Evolutionary conservation across 1,284 basidiomycete genomes (phyloP), one percentile per base, ranked within the genome.

Genomic region (Polyporus tsugae): DNA sequence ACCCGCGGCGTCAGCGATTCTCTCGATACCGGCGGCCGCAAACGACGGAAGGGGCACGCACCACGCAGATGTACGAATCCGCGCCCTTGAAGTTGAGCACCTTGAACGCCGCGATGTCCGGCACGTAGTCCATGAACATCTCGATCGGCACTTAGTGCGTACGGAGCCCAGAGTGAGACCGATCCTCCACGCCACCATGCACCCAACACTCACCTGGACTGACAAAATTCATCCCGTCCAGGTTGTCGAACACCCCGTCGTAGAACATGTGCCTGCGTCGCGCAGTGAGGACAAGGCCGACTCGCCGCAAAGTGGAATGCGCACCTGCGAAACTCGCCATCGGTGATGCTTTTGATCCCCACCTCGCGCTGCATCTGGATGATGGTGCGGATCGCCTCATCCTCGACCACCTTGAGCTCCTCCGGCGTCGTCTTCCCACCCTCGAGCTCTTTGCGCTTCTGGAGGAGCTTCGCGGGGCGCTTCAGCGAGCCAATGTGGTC

Each of bases 181-280:
- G 38, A 71, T 52, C 57, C 29, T 25, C 29, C 53, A 38, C 55
- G 35, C 19, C 33, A 35, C 17, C 1, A 25, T 7, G 4, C 2
- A 13, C 25, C 9, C 46, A 11, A 11, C 42, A 79, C 85, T 58
- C 73, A 91, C 89, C 84, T 63, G 85, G 84, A 10, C 85, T 81
- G 57, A 89, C 76, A 70, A 82, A 82, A 57, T 83, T 84, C 84
- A 91, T 90, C 55, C 92, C 91, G 58, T 90, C 86, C 69, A 89
- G 78, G 70, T 82, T 89, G 72, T 90, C 85, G 75, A 87, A 90
- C 25, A 89, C 86, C 17, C 86, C 86, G 64, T 89, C 86, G 66
- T 83, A 89, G 76, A 89, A 89, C 79, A 85, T 82, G 62, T 82
- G 82, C 73, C 88, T 89, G 73, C 11, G 10, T 41, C 25, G 7